A percentile compares a stretch with the other conserved stretches of the same genome.
Evolutionary conservation across 2,329 filamentous ascomycete species (phyloP).

Genomic region (Neopestalotiopsis sp.): DNA sequence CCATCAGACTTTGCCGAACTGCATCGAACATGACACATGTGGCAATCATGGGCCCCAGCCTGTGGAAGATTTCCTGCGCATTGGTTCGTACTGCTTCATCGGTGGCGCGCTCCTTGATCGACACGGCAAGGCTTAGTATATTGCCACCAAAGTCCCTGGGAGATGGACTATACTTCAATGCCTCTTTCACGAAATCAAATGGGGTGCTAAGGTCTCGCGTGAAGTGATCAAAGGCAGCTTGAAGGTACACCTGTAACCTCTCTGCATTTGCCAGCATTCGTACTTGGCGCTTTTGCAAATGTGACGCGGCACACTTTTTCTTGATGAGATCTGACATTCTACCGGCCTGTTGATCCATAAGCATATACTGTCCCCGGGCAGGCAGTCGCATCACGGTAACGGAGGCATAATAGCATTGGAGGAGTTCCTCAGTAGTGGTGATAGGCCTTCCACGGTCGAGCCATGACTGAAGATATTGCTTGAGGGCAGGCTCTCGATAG

Average conservation of each 20-base stretch:
- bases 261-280: conserved; percentile 14
- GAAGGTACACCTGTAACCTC: conserved; percentile 13
- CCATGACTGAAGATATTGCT: conserved; percentile 41
- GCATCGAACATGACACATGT: conserved; percentile 39
- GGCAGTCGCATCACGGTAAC: conserved; percentile 31
- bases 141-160: conserved; percentile 21
- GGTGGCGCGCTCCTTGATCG: conserved; percentile 12
- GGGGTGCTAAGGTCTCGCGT: conserved; percentile 14
- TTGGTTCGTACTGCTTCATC: conserved; percentile 19
- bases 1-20: conserved; percentile 36
- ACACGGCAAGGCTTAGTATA: conserved; percentile 20
- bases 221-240: conserved; percentile 16
- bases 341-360: conserved; percentile 16
- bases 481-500: conserved; percentile 33
- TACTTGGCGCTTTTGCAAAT: conserved; percentile 10
- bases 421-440: conserved; percentile 44
- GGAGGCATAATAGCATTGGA: conserved; percentile 51
- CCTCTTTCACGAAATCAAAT: conserved; percentile 21
- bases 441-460: conserved; percentile 41
- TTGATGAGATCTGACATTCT: conserved; percentile 14
- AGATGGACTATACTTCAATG: conserved; percentile 18
- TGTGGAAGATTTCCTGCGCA: conserved; percentile 35
- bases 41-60: conserved; percentile 37
- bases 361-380: conserved; percentile 11
- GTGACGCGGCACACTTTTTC: conserved; percentile 8